Percentiles rank a stretch among this genome's conserved stretches.
phyloP scores from a whole-genome alignment of 306 rosid genomes.

The Rosa chinensis region DNA sequence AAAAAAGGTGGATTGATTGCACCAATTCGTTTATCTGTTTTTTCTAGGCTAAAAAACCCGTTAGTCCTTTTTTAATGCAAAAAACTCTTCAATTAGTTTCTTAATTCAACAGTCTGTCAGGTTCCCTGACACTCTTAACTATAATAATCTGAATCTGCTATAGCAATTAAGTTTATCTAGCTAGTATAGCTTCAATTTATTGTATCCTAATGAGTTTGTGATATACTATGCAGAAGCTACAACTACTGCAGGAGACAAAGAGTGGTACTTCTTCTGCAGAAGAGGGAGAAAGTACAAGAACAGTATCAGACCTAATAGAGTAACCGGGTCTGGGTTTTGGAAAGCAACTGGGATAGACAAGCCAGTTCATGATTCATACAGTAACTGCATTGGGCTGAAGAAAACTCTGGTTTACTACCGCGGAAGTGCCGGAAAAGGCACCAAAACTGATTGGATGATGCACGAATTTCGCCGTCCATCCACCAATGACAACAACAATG shows the following conservation, averaged over 20 bases:
- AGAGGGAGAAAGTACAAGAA: slow-evolving; percentile 95
- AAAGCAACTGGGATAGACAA: slow-evolving; percentile 93
- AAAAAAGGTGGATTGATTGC: background rate
- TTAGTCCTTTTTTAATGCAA: background rate
- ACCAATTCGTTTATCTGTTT: background rate
- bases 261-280: slow-evolving; percentile 76
- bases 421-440: slow-evolving; percentile 89
- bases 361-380: slow-evolving; percentile 38
- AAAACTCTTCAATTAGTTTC: background rate
- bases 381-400: slow-evolving; percentile 75
- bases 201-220: background rate
- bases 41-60: background rate
- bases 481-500: background rate
- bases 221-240: slow-evolving; percentile 34
- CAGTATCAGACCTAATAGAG: slow-evolving; percentile 83
- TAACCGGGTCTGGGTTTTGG: slow-evolving; percentile 88
- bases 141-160: background rate
- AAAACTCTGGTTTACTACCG: slow-evolving; percentile 85
- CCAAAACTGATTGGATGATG: slow-evolving; percentile 99
- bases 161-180: background rate
- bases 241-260: slow-evolving; percentile 53
- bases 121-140: background rate
- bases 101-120: background rate
- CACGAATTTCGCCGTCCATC: slow-evolving; percentile 92
- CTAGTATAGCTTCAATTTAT: background rate